Conservation (phyloP, 23 red algal genomes). For the Agarophyton chilense region DNA sequence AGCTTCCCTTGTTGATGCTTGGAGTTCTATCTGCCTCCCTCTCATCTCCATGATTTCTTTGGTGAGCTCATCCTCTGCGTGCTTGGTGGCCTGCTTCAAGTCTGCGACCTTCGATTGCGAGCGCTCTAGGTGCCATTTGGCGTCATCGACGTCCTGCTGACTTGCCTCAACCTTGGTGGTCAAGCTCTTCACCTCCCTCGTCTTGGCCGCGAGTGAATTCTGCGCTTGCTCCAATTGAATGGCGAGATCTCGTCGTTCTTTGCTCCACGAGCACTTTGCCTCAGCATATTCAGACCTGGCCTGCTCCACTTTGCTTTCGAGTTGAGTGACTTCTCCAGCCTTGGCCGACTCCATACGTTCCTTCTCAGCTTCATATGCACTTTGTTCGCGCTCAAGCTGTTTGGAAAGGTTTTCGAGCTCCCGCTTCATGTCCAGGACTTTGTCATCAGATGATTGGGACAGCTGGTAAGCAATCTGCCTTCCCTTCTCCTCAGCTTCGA, state of each 20-base stretch:
- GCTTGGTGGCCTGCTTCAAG: conserved; percentile 33
- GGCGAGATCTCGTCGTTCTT: conserved; percentile 38
- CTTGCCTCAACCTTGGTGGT: conserved; percentile 35
- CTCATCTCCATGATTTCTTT: conserved; percentile 33
- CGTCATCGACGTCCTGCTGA: conserved; percentile 47
- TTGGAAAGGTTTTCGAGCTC: neutral
- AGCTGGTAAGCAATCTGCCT: conserved; percentile 3
- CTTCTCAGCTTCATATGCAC: conserved; percentile 30
- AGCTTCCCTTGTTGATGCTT: conserved; percentile 26
- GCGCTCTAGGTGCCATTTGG: conserved; percentile 58
- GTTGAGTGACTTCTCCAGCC: conserved; percentile 23
- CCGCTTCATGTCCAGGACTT: conserved; percentile 13
- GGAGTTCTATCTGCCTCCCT: conserved; percentile 21
- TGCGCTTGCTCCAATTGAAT: conserved; percentile 41
- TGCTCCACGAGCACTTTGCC: conserved; percentile 1
- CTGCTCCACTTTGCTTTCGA: conserved; percentile 22
- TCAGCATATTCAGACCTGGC: conserved; percentile 26
- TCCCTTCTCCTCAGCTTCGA: conserved; percentile 28
- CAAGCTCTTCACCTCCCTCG: conserved; percentile 40
- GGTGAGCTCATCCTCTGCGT: conserved; percentile 31
- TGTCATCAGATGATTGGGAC: conserved; percentile 10
- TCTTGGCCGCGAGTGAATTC: conserved; percentile 26
- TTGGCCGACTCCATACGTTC: neutral
- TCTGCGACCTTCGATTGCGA: conserved; percentile 43
- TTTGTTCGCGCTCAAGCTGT: conserved; percentile 33